phyloP scores from a whole-genome alignment of 345 rosid species.

The Eucalyptus tenuipes region DNA sequence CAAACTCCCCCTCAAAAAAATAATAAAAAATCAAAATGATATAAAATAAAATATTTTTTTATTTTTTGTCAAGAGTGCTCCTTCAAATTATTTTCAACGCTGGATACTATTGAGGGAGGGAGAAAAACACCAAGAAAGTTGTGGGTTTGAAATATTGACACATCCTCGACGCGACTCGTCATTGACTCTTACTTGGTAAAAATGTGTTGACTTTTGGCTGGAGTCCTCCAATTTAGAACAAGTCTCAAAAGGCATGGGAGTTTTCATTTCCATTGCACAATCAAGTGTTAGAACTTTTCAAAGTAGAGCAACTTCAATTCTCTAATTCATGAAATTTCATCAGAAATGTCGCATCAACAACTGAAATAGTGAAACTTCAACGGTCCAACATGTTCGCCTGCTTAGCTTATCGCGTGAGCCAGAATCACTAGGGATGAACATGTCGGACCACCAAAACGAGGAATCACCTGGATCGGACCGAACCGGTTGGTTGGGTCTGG shows the following conservation, averaged over 20 bases:
- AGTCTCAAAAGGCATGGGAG: background rate
- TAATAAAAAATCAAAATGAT: background rate
- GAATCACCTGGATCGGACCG: accelerated
- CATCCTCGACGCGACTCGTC: background rate
- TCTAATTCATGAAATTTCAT: background rate
- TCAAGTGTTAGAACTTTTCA: background rate
- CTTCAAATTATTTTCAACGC: background rate
- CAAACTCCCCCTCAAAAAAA: background rate
- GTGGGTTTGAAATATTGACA: background rate
- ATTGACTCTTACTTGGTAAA: background rate
- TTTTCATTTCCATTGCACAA: background rate
- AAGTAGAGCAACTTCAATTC: background rate
- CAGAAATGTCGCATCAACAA: background rate
- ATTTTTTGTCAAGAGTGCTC: background rate
- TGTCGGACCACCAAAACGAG: accelerated
- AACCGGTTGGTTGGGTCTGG: accelerated
- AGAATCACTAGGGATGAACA: background rate
- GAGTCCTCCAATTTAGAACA: background rate
- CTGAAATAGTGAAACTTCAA: background rate
- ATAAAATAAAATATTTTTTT: accelerated
- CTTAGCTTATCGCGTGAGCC: accelerated
- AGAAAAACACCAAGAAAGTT: background rate
- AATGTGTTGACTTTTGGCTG: background rate
- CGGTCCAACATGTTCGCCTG: background rate
- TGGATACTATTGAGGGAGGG: background rate